Evolutionary conservation across 1,284 basidiomycete species (phyloP).

Genomic region (Baeospora myosura): DNA sequence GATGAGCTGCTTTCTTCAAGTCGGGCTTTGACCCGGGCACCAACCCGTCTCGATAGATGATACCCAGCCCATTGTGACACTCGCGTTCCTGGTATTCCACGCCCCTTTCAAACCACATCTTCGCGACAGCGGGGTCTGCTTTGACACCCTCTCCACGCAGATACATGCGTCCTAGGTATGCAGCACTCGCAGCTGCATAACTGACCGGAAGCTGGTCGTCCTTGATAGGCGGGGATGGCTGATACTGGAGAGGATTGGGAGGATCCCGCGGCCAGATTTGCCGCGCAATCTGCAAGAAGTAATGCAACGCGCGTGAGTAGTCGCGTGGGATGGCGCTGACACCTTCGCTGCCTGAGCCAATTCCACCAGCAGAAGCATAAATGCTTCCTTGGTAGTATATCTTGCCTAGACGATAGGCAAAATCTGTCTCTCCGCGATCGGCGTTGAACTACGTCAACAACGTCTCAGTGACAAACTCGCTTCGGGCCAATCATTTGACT

Average conservation of each 20-base stretch:
- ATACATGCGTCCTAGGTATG: conserved; percentile 88
- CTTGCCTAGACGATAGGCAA: conserved; percentile 82
- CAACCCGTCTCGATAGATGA: conserved; percentile 88
- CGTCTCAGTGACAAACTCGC: conserved; percentile 5
- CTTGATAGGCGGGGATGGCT: conserved; percentile 32
- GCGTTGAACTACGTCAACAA: conserved; percentile 71
- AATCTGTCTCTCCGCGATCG: conserved; percentile 79
- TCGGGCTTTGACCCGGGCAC: conserved; percentile 56
- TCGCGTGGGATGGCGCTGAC: conserved; percentile 76
- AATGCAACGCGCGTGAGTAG: conserved; percentile 67
- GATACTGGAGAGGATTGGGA: conserved; percentile 40
- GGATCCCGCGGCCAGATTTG: conserved; percentile 79
- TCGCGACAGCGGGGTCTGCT: conserved; percentile 70
- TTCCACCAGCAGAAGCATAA: conserved; percentile 66
- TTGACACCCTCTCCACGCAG: conserved; percentile 89
- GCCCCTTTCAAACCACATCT: conserved; percentile 92
- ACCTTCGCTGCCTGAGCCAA: conserved; percentile 79
- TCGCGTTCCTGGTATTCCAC: conserved; percentile 79
- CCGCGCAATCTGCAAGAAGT: conserved; percentile 78
- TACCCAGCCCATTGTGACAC: conserved; percentile 82
- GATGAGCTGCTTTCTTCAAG: conserved; percentile 55
- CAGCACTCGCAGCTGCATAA: conserved; percentile 74
- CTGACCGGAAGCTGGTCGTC: conserved; percentile 53
- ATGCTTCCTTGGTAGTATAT: conserved; percentile 93
- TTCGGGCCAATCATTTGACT: conserved; percentile 14